Base-by-base conservation (phyloP, 768 basidiomycete genomes). In the Naganishia vaughanmartiniae region DNA sequence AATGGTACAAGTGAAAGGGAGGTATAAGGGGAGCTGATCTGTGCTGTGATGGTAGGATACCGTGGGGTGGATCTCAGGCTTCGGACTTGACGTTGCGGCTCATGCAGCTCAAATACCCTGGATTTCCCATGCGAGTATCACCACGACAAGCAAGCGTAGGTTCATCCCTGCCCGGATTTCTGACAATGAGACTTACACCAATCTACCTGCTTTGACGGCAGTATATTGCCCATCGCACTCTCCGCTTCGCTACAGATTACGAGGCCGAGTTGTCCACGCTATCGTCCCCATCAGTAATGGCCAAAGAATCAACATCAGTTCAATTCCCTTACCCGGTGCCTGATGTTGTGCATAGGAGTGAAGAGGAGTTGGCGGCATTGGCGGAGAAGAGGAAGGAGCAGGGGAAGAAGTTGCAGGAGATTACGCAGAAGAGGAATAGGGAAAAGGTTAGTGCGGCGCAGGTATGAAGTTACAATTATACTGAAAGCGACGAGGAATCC, bases 81-180 rank as follows among this genome's bases (percentile, higher is more conserved):
- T 87, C 91, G 0, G 96, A 99, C 67, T 90, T 96, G 76, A 85
- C 97, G 63, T 87, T 94, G 71, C 96, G 93, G 77, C 87, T 95
- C 26, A 88, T 94, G 51, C 94, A 97, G 78, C 86, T 98, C 42
- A 99, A 98, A 81, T 96, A 98, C 78, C 90, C 95, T 31, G 89
- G 85, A 55, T 98, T 98, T 79, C 91, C 92, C 6, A 90, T 89
- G 0, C 88, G 92, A 53, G 87, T 97, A 14, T 90, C 90, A 0
- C 77, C 86, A 19, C 77, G 84, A 0, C 95, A 97, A 75, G 87
- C 92, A 5, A 89, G 86, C 17, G 93, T 94, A 79, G 70, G 85
- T 82, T 4, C 72, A 66, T n/a, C n/a, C 33, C 21, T 53, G 3
- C 48, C 6, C 12, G 48, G 4, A 51, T 51, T 7, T 7, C 48